phyloP scores from a whole-genome alignment of 768 basidiomycete genomes.

The Rhodosporidiobolus sp. region DNA sequence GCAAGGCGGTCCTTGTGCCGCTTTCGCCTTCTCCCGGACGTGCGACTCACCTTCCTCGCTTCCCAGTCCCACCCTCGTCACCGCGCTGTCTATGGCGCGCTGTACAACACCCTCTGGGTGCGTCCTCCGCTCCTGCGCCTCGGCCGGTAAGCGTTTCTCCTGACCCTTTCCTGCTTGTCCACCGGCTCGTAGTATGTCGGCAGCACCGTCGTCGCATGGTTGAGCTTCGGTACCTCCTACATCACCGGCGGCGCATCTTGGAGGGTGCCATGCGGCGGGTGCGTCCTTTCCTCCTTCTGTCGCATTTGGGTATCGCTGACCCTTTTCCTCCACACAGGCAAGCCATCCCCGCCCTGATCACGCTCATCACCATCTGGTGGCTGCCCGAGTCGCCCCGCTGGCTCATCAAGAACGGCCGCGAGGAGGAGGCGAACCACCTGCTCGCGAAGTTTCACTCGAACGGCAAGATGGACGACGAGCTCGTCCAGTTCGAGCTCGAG shows the following conservation, averaged over 20 bases:
- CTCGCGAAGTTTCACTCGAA: constrained; percentile 18
- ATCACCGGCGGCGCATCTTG: background rate
- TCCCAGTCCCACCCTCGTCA: background rate
- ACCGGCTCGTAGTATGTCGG: background rate
- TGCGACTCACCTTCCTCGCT: too few species aligned
- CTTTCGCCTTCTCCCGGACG: too few species aligned
- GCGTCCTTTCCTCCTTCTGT: constrained; percentile 75
- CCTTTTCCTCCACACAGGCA: background rate
- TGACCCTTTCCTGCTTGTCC: too few species aligned
- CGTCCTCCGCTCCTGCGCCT: background rate
- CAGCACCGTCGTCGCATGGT: background rate
- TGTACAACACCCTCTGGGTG: background rate
- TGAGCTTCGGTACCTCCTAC: constrained; percentile 16
- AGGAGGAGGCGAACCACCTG: constrained; percentile 10
- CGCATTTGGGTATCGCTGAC: constrained; percentile 49
- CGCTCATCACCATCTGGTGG: background rate
- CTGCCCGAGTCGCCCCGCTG: too few species aligned
- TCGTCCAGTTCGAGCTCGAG: background rate
- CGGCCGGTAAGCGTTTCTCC: too few species aligned
- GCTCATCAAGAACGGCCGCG: background rate
- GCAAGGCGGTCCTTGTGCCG: too few species aligned
- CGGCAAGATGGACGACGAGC: constrained; percentile 5
- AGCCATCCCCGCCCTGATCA: background rate
- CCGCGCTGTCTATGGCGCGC: background rate
- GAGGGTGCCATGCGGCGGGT: background rate